Percentiles rank a stretch among this genome's conserved stretches.
These are phyloP conservation scores for Volvox africanus DNA, from an alignment of 139 green algal species.

Conservation along the genomic window DNA sequence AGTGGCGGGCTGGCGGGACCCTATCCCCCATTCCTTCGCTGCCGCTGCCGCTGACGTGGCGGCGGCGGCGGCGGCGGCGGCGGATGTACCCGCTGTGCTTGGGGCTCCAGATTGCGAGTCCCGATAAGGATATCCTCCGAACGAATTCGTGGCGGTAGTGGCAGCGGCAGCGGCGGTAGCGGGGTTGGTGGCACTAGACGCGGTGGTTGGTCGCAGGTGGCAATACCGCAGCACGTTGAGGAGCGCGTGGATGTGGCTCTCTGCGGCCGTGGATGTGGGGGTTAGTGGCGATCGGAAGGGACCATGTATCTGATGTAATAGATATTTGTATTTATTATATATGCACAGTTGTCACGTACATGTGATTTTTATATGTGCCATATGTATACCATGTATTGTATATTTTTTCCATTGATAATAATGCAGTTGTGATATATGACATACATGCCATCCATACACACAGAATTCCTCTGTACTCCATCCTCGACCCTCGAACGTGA, in stretches of 20 bases:
- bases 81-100: no score
- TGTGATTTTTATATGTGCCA: no score
- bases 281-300: background rate
- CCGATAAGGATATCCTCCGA: background rate
- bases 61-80: background rate
- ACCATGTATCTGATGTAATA: no score
- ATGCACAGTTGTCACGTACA: no score
- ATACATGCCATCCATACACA: no score
- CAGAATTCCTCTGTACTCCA: no score
- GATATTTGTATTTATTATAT: no score
- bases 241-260: conserved; percentile 88
- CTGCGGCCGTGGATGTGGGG: background rate
- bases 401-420: no score
- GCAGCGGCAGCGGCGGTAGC: background rate
- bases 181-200: background rate
- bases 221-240: conserved; percentile 94
- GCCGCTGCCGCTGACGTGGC: background rate
- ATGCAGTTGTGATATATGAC: no score
- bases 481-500: no score
- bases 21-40: no score
- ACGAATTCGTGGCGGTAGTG: background rate
- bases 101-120: background rate
- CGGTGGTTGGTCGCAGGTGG: conserved; percentile 50
- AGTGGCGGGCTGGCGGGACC: background rate
- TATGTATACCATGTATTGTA: no score